phyloP scores from a whole-genome alignment of 352 stramenopile species.

The Aphanomyces euteiches region DNA sequence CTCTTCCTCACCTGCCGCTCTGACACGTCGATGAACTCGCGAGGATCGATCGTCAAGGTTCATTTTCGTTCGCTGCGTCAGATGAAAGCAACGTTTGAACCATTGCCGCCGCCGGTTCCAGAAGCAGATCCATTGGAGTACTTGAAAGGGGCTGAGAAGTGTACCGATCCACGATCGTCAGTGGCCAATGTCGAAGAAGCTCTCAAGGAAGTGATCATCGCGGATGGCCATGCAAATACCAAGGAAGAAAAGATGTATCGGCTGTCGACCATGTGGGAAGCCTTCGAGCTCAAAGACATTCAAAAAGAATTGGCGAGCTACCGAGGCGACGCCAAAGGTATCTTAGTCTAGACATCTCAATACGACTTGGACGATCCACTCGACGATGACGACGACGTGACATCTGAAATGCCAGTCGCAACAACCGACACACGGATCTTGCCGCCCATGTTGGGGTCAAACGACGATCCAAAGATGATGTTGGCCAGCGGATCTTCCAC shows the following conservation, averaged over 20 bases:
- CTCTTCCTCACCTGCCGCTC: constrained; percentile 2
- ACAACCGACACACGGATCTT: constrained; percentile 85
- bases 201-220: constrained; percentile 74
- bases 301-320: constrained; percentile 14
- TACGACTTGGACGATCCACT: not conserved
- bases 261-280: constrained; percentile 74
- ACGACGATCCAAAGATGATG: constrained; percentile 87
- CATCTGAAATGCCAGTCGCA: constrained; percentile 78
- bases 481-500: constrained; percentile 84
- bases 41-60: not conserved
- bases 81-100: constrained; percentile 10
- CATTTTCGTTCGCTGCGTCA: constrained; percentile 10
- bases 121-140: not conserved
- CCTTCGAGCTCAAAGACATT: constrained; percentile 43
- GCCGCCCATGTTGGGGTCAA: constrained; percentile 72
- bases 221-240: constrained; percentile 48
- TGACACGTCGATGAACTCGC: not conserved
- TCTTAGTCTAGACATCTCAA: constrained; percentile 7
- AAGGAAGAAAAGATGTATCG: constrained; percentile 73
- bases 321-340: not conserved
- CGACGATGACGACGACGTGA: not conserved
- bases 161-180: constrained; percentile 59
- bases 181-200: constrained; percentile 49
- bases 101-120: not conserved
- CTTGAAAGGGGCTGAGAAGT: constrained; percentile 54